Conservation (phyloP, 192 early-diverging fungal species). For the Backusella sp. region DNA sequence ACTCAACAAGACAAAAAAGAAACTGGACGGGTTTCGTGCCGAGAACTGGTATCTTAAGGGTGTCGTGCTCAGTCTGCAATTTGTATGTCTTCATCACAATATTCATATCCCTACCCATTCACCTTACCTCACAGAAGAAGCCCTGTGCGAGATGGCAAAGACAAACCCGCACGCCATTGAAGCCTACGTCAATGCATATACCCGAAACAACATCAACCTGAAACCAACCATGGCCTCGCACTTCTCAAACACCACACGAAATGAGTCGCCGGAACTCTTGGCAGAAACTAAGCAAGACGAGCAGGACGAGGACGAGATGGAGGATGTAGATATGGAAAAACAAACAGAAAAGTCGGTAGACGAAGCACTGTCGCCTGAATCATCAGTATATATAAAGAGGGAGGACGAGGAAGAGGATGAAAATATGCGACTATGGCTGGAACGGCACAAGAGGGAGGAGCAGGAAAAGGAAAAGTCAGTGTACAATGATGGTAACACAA, state of each 20-base stretch:
- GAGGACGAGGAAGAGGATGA: not conserved
- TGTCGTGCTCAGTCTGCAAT: slow-evolving; percentile 45
- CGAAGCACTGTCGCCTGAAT: not conserved
- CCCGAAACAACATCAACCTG: slow-evolving; percentile 22
- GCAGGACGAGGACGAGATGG: not conserved
- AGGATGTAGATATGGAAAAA: not conserved
- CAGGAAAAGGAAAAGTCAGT: not conserved
- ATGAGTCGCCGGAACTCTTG: not conserved
- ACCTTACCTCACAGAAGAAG: slow-evolving; percentile 29
- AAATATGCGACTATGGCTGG: not conserved
- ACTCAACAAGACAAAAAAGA: slow-evolving; percentile 37
- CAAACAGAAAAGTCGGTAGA: not conserved
- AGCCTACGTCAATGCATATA: slow-evolving; percentile 34
- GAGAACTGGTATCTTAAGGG: slow-evolving; percentile 52
- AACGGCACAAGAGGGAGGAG: not conserved
- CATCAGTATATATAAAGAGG: not conserved
- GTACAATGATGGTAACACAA: not conserved
- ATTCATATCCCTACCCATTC: slow-evolving; percentile 33
- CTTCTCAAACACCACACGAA: slow-evolving; percentile 2
- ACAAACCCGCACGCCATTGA: slow-evolving; percentile 32
- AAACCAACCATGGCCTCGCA: slow-evolving; percentile 29
- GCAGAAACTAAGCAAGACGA: not conserved
- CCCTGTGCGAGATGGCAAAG: slow-evolving; percentile 29
- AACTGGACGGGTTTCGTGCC: slow-evolving; percentile 39
- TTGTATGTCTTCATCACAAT: slow-evolving; percentile 33